These are phyloP conservation scores for Candida ponderosae DNA, from an alignment of 805 yeast genomes.

Conservation along the genomic window DNA sequence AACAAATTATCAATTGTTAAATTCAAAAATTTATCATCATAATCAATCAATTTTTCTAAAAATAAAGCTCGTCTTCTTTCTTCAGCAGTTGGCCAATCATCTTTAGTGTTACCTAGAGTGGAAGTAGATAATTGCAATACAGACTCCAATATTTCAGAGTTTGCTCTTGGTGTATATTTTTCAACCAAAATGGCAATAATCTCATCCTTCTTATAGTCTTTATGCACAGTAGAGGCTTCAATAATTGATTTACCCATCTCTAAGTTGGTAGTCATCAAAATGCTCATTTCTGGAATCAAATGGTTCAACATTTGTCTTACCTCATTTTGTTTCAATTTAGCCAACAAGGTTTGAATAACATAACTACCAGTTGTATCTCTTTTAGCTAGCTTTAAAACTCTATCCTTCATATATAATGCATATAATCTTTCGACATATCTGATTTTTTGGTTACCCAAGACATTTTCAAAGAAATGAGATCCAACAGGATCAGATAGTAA, in stretches of 20 bases:
- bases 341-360: slow-evolving; percentile 65
- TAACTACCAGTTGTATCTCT: slow-evolving; percentile 82
- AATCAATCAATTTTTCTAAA: slow-evolving; percentile 63
- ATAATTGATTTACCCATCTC: slow-evolving; percentile 62
- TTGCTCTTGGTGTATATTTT: slow-evolving; percentile 34
- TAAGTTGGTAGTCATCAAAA: slow-evolving; percentile 56
- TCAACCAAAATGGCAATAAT: slow-evolving; percentile 42
- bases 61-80: slow-evolving; percentile 76
- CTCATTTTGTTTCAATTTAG: slow-evolving; percentile 54
- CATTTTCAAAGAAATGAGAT: slow-evolving; percentile 78
- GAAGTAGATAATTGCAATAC: slow-evolving; percentile 58
- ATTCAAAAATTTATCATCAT: slow-evolving; percentile 52
- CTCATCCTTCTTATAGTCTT: slow-evolving; percentile 51
- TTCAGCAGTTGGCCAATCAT: slow-evolving; percentile 89
- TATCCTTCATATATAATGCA: slow-evolving; percentile 61
- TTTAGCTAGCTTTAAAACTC: slow-evolving; percentile 65
- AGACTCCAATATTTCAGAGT: slow-evolving; percentile 50
- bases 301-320: slow-evolving; percentile 55
- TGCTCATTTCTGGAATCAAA: slow-evolving; percentile 58
- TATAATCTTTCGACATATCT: slow-evolving; percentile 68
- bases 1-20: slow-evolving; percentile 55
- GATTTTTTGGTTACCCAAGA: slow-evolving; percentile 55
- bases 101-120: slow-evolving; percentile 73
- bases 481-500: slow-evolving; percentile 86
- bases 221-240: slow-evolving; percentile 53